Conservation (phyloP, 495 filamentous ascomycete genomes). For the Staphylotrichum tortipilum region DNA sequence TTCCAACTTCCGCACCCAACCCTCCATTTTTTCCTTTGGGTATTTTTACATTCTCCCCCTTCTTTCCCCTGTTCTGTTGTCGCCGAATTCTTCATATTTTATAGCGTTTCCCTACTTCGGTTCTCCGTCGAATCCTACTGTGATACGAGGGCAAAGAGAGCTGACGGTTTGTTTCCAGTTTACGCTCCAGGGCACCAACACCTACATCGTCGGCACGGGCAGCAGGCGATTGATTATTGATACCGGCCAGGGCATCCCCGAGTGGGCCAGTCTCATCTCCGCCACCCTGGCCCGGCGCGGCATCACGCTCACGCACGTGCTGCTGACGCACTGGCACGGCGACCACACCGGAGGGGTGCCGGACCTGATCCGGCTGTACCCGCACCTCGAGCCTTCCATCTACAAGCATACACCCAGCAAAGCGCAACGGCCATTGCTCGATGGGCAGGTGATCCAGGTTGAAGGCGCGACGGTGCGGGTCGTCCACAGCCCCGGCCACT, state of each 20-base stretch:
- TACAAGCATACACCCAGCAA: conserved; percentile 40
- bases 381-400: conserved; percentile 45
- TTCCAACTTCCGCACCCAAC: too few species aligned
- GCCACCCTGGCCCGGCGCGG: not conserved
- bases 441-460: conserved; percentile 58
- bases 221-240: conserved; percentile 56
- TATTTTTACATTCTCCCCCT: too few species aligned
- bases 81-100: too few species aligned
- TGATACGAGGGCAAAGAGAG: too few species aligned
- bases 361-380: conserved; percentile 42
- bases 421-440: conserved; percentile 44
- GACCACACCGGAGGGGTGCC: conserved; percentile 67
- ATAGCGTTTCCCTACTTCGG: too few species aligned
- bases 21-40: too few species aligned
- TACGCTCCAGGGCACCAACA: conserved; percentile 51
- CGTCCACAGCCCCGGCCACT: conserved; percentile 66
- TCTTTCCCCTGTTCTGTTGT: too few species aligned
- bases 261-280: conserved; percentile 15
- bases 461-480: conserved; percentile 66
- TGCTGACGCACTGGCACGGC: conserved; percentile 76
- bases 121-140: too few species aligned
- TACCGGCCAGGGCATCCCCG: conserved; percentile 52
- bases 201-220: conserved; percentile 63
- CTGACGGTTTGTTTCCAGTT: not conserved
- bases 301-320: conserved; percentile 2